Evolutionary conservation across 441 rosid genomes (phyloP), one percentile per base, ranked within the genome.

Genomic region (Populus hybrid): DNA sequence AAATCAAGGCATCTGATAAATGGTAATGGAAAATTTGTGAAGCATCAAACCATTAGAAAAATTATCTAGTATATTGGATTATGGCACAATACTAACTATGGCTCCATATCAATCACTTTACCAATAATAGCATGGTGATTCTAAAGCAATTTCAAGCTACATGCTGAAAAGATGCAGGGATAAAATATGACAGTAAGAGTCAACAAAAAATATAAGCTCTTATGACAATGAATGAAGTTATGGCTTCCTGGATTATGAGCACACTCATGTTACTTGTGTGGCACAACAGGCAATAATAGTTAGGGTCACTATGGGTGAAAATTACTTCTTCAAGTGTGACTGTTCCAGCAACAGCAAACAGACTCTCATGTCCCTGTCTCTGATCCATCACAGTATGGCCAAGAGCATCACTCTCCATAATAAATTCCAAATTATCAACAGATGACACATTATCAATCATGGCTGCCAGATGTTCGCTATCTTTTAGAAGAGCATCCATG

Each of bases 381-480:
- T 94, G 98, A 86, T 97, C 99, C 99, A 97, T 97, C 78, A 97
- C 97, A 12, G 90, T 89, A 78, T 97, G 99, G 78, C 97, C 89
- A 75, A 97, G 79, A 24, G 99, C 99, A 87, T 92, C 98, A 81
- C 97, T 94, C 87, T 94, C 98, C 99, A 97, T 97, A 70, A 91
- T 88, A 84, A 94, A 93, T 87, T 97, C 98, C 91, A 97, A 87
- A 88, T 93, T 97, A 84, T 97, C 99, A 87, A 97, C 99, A 46
- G 99, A 97, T 46, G 98, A 90, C 80, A 97, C 97, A 78, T 94
- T 97, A 83, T 97, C 98, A 77, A 94, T 91, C 98, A 93, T 94
- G 75, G 98, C 98, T 46, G 98, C 95, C 73, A 93, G 89, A 84
- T 97, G 99, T 88, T 97, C 99, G 76, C 99, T 97, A 82, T 97